phyloP scores from a whole-genome alignment of 805 yeast species.

The Tetrapisispora arboricola region DNA sequence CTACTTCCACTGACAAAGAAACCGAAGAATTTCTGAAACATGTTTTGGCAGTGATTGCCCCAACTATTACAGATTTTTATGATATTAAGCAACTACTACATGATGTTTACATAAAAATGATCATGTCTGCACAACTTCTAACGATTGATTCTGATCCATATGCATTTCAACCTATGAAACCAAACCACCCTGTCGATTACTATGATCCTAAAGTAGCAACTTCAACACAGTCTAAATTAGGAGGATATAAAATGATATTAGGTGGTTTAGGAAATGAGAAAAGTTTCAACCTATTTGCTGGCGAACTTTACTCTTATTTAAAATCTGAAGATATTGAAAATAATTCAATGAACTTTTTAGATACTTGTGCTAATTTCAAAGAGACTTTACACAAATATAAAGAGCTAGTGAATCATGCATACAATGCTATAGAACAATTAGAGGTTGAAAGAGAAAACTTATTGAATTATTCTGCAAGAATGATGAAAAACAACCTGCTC shows the following conservation, averaged over 20 bases:
- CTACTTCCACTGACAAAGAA: slow-evolving; percentile 10
- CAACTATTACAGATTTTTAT: slow-evolving; percentile 48
- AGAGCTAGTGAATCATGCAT: slow-evolving; percentile 24
- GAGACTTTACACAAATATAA: slow-evolving; percentile 23
- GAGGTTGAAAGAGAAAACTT: slow-evolving; percentile 60
- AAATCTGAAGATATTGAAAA: slow-evolving; percentile 35
- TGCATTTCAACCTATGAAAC: slow-evolving; percentile 50
- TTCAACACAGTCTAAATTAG: not conserved
- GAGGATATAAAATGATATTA: too few species aligned
- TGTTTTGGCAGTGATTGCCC: slow-evolving; percentile 12
- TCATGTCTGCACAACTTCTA: slow-evolving; percentile 56
- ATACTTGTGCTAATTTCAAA: slow-evolving; percentile 23
- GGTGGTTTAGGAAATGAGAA: not conserved
- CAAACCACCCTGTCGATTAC: slow-evolving; percentile 31
- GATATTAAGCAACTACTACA: slow-evolving; percentile 63
- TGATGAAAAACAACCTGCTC: slow-evolving; percentile 61
- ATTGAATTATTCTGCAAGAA: slow-evolving; percentile 59
- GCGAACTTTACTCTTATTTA: slow-evolving; percentile 36
- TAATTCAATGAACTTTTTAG: slow-evolving; percentile 26
- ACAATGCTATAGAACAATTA: slow-evolving; percentile 41
- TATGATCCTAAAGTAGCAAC: slow-evolving; percentile 13
- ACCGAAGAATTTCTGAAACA: slow-evolving; percentile 21
- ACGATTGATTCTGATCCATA: slow-evolving; percentile 60
- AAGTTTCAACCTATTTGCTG: slow-evolving; percentile 14
- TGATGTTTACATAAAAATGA: slow-evolving; percentile 41